These are phyloP conservation scores for Aspergillus steynii DNA, from an alignment of 495 filamentous ascomycete genomes.

Conservation along the genomic window DNA sequence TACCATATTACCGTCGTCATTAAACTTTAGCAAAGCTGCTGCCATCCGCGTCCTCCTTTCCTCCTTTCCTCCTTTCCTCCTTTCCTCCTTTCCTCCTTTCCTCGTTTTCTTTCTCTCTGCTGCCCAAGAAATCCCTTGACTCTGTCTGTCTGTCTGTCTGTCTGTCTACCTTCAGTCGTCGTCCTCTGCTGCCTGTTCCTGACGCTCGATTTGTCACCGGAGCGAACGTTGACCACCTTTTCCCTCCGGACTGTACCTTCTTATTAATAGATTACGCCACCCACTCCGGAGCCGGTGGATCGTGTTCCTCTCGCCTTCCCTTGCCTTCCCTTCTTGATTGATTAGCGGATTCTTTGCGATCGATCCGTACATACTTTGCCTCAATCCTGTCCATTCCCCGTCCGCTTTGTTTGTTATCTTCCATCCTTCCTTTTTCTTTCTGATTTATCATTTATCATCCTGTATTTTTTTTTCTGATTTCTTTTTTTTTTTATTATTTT, in stretches of 20 bases:
- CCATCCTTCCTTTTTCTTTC: constrained; percentile 8
- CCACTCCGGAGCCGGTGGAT: neutral
- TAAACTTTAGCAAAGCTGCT: too few species aligned
- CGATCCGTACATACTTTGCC: constrained; percentile 7
- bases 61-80: too few species aligned
- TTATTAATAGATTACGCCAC: neutral
- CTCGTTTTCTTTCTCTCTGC: too few species aligned
- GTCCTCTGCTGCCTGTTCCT: neutral
- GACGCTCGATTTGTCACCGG: too few species aligned
- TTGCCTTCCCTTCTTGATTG: constrained; percentile 2
- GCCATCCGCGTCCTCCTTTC: too few species aligned
- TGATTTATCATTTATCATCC: constrained; percentile 1
- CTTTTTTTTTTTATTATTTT: neutral
- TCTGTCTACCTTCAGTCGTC: neutral
- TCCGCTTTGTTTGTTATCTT: constrained; percentile 2
- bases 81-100: too few species aligned
- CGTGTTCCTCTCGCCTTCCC: constrained; percentile 7
- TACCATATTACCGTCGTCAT: too few species aligned
- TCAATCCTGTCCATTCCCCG: constrained; percentile 8
- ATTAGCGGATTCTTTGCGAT: constrained; percentile 5
- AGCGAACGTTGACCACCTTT: neutral
- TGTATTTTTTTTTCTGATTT: neutral
- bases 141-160: too few species aligned
- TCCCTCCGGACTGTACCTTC: neutral
- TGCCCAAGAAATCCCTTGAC: too few species aligned